Conservation (phyloP, 306 rosid species). For the Trifolium subterraneum region DNA sequence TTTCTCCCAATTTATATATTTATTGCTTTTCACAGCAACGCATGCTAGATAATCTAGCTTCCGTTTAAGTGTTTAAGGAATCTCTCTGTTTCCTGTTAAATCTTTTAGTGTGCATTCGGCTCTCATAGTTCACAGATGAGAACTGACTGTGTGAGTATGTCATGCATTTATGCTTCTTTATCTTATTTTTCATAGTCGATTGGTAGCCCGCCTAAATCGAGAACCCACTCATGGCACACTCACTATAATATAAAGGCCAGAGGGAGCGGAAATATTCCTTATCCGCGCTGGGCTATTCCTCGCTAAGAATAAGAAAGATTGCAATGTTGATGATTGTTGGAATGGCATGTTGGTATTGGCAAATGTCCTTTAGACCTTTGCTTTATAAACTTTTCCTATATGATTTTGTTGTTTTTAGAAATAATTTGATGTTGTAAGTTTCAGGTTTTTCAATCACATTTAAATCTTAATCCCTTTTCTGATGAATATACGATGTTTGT, state of each 20-base stretch:
- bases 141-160: conserved; percentile 27
- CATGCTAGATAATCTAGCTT: conserved; percentile 14
- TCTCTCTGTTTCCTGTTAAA: conserved; percentile 7
- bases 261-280: too few species aligned
- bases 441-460: conserved; percentile 21
- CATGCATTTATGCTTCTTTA: conserved; percentile 21
- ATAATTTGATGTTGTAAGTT: neutral
- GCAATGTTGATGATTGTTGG: conserved; percentile 15
- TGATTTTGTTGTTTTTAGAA: conserved; percentile 27
- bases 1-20: neutral
- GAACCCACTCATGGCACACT: too few species aligned
- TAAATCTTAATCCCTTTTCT: conserved; percentile 7
- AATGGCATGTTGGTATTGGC: neutral
- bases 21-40: neutral
- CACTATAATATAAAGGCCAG: too few species aligned
- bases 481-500: conserved; percentile 5
- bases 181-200: too few species aligned
- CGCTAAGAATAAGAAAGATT: too few species aligned
- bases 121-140: conserved; percentile 19
- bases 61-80: conserved; percentile 27
- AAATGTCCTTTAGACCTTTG: neutral
- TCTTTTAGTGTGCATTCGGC: conserved; percentile 10
- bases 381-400: neutral
- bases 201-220: too few species aligned
- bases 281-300: too few species aligned